Evolutionary conservation across 495 filamentous ascomycete species (phyloP), one percentile per base, ranked within the genome.

Genomic region (Penicillium subrubescens): DNA sequence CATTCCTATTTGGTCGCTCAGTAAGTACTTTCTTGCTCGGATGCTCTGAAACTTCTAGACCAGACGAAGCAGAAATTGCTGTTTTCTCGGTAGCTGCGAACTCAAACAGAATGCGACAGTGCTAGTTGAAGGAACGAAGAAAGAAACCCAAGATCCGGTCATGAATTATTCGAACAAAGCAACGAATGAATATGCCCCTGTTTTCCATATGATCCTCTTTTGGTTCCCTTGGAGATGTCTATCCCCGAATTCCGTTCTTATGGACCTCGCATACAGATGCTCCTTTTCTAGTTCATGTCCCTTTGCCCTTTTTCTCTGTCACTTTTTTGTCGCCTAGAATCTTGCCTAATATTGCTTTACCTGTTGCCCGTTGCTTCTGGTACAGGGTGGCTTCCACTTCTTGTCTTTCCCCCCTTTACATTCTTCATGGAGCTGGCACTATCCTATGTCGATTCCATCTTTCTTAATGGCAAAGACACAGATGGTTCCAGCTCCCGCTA

Each of bases 151-250:
- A 65, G 62, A 54, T 33, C 21, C 67, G 64, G 69, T 72, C 66
- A 74, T 71, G 75, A 71, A 54, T 66, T 71, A 70, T 70, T 69
- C 65, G 51, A 67, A 66, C 66, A 62, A 56, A 69, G 70, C 72
- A 73, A 75, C 67, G 69, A 72, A 75, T 71, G 71, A 68, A 71
- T 68, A 72, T 64, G 65, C 67, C 71, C 68, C 66, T 34, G 54
- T 71, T 66, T 64, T 52, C 55, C 61, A 57, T 63, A 65, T 67
- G 61, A 70, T 59, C 39, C 35, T 39, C 29, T 27, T 31, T 39
- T 64, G 39, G 59, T 44, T 50, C 25, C 29, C 14, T 34, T 58
- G 27, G 25, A 56, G 35, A 59, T 53, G 25, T 53, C 56, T 64
- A 52, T 57, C 35, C 46, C 41, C 27, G 43, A 34, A 25, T 31